Percentiles rank a stretch among this genome's conserved stretches.
These are phyloP conservation scores for Triadica sebifera DNA, from an alignment of 345 rosid genomes.

Conservation along the genomic window DNA sequence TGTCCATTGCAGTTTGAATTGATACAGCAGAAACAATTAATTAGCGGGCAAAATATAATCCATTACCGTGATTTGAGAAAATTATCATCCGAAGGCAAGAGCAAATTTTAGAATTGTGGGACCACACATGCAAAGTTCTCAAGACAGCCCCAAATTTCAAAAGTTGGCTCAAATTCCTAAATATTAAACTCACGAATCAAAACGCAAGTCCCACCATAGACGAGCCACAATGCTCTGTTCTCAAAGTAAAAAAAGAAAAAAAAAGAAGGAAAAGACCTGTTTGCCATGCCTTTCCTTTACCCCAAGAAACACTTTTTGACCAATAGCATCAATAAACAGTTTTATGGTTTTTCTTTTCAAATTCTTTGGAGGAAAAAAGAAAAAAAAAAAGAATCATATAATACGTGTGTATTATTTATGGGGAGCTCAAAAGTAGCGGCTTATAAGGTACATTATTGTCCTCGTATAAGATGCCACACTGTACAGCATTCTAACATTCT, in stretches of 20 bases:
- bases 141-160: constrained; percentile 10
- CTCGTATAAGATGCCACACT: background rate
- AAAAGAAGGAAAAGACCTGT: background rate
- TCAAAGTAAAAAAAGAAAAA: background rate
- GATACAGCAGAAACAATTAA: background rate
- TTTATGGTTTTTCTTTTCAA: background rate
- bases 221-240: background rate
- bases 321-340: background rate
- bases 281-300: background rate
- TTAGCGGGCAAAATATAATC: background rate
- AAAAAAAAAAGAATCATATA: background rate
- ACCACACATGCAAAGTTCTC: constrained; percentile 11
- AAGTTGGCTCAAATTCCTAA: constrained; percentile 15
- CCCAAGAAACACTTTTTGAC: constrained; percentile 13
- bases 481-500: background rate
- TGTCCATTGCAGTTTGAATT: background rate
- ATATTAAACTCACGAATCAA: background rate
- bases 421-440: background rate
- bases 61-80: background rate
- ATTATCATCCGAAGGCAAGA: background rate
- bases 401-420: background rate
- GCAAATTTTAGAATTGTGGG: background rate
- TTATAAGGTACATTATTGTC: background rate
- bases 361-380: background rate
- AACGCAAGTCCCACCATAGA: constrained; percentile 1